Conservation (phyloP, 2,329 filamentous ascomycete species). For the Dothideomycetes sp. region DNA sequence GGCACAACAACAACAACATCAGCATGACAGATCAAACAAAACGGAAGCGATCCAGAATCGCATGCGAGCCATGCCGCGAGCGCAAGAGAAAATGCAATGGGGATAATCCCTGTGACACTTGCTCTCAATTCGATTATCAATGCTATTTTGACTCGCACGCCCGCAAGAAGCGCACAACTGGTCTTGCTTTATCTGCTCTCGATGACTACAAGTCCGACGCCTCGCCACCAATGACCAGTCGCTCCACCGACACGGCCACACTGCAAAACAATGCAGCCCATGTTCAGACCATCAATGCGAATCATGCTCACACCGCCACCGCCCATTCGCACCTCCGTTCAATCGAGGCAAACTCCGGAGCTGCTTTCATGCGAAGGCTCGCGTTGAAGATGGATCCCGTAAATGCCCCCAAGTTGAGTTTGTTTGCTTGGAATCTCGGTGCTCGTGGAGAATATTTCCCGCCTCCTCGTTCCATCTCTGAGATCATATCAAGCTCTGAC, state of each 20-base stretch:
- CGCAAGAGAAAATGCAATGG: constrained; percentile 48
- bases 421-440: constrained; percentile 46
- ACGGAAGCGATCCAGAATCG: constrained; percentile 8
- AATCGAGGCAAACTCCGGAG: constrained; percentile 46
- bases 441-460: constrained; percentile 14
- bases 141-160: constrained; percentile 36
- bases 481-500: constrained; percentile 36
- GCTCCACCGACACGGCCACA: constrained; percentile 2
- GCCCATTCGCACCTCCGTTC: constrained; percentile 24
- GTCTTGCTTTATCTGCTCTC: constrained; percentile 11
- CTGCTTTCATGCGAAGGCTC: constrained; percentile 43
- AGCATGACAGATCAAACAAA: too few species aligned
- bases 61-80: constrained; percentile 39
- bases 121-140: constrained; percentile 42
- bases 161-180: constrained; percentile 18
- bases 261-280: constrained; percentile 4
- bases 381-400: constrained; percentile 43
- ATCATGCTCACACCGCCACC: not conserved
- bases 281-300: constrained; percentile 5
- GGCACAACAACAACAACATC: too few species aligned
- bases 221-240: constrained; percentile 3
- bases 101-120: constrained; percentile 41
- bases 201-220: constrained; percentile 14
- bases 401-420: constrained; percentile 41
- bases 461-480: constrained; percentile 27